Conservation (phyloP, 495 filamentous ascomycete genomes). For the Aspergillus sclerotioniger region DNA sequence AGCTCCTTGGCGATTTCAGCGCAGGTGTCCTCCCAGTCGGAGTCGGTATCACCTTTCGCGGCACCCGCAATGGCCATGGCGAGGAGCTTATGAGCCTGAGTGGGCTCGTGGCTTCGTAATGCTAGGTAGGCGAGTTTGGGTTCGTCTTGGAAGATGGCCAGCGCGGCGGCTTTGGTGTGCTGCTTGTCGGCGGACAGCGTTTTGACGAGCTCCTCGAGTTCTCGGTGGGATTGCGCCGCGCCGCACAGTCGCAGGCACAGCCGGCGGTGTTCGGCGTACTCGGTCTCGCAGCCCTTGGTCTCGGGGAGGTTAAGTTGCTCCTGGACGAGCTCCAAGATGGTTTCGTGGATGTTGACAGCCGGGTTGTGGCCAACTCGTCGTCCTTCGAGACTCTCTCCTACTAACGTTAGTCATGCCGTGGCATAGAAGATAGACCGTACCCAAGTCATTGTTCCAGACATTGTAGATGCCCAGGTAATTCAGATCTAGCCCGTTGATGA, state of each 20-base stretch:
- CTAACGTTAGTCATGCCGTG: conserved; percentile 20
- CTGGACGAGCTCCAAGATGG: conserved; percentile 50
- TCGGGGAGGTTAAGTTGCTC: conserved; percentile 46
- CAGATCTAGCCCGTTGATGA: conserved; percentile 69
- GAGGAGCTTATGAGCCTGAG: conserved; percentile 49
- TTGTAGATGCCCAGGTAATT: conserved; percentile 80
- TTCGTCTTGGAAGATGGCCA: conserved; percentile 72
- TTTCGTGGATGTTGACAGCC: conserved; percentile 42
- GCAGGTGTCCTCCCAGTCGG: conserved; percentile 55
- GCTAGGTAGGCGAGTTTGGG: conserved; percentile 52
- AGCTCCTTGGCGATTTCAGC: conserved; percentile 63
- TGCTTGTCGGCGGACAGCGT: conserved; percentile 56
- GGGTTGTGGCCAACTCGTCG: conserved; percentile 27
- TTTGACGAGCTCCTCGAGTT: conserved; percentile 61
- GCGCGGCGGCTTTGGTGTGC: conserved; percentile 77
- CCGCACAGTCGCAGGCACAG: conserved; percentile 77
- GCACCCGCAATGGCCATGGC: conserved; percentile 55
- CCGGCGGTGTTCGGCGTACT: conserved; percentile 69
- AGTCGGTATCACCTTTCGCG: conserved; percentile 52
- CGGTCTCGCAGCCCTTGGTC: conserved; percentile 55
- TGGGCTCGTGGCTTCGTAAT: conserved; percentile 42
- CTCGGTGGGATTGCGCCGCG: conserved; percentile 60
- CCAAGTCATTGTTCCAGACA: conserved; percentile 76
- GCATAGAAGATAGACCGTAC: conserved; percentile 31
- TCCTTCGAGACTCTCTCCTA: conserved; percentile 34